Base-by-base conservation (phyloP, 257 asterid genomes). In the Gentiana macrophylla region DNA sequence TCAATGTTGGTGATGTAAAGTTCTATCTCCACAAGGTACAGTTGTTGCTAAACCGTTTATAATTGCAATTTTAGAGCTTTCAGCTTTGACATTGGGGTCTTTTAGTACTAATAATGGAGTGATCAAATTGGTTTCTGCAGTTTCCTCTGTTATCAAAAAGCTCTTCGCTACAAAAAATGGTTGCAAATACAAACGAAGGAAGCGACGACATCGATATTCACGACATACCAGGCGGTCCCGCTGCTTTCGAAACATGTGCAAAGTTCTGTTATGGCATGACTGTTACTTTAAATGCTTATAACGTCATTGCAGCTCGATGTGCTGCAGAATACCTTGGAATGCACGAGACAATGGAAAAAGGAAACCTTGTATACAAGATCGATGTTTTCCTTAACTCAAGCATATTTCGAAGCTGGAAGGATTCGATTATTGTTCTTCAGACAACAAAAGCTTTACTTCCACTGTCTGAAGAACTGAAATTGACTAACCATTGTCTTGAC, bases 271-370 rank as follows among this genome's bases (percentile, higher is more conserved):
- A 92, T 2, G 84, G 93, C 12, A 83, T 91, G 90, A 79, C 93
- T 0, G 85, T 91, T 43, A 91, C 97, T 44, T 78, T 91, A 56
- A 87, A 87, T 7, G 94, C 97, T 37, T 76, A 88, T 61, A 92
- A 92, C 44, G 80, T 92, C 11, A 73, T 85, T 9, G 70, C 94
- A 5, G 74, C 80, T 4, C 94, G 95, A 9, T 88, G 95, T 70
- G 98, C 98, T 35, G 88, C 98, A 11, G 95, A 92, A 78, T 92
- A 83, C 72, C 84, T 92, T 1, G 91, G 81, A 56, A 92, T 92
- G 98, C 78, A 85, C 1, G 98, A 92, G 64, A 50, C 71, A 2
- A 50, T 81, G 1, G 98, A 92, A 65, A 92, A 87, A 60, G 97
- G 98, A 4, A 92, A 92, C 65, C 89, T 92, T 34, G 57, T 81